Base-by-base conservation (phyloP, 2,329 filamentous ascomycete species). In the Cytospora piceae region DNA sequence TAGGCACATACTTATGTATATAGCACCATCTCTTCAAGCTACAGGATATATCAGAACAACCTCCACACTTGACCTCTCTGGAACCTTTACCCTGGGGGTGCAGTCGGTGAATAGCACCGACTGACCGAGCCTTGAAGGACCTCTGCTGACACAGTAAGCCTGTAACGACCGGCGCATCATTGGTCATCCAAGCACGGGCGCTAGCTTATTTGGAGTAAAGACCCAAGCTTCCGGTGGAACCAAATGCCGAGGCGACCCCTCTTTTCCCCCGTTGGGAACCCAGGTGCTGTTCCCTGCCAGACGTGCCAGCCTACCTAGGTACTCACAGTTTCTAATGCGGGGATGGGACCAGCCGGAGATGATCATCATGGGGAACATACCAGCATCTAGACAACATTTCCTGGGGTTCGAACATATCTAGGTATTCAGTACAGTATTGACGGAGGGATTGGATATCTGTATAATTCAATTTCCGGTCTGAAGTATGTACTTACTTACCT, bases 181-280 rank as follows among this genome's bases (percentile, higher is more conserved):
- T 49, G 46, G 46, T 14, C 4, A 49, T 4, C 1, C 46, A 24
- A 20, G 31, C 17, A 2, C 51, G 5, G 31, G 29, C 12, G 53
- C 61, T 57, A 63, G 39, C 17, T 8, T 24, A 57, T n/a, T 42
- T 37, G 31, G 31, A 39, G 39, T 27, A 51, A 20, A 29, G 37
- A 24, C n/a, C 4, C 14, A 49, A n/a, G 49, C 53, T 20, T 39
- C 61, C 53, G 61, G 61, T 22, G 53, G 24, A 57, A 39, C 55
- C 31, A 54, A 57, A 37, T 63, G 53, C 61, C 61, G 61, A 63
- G 53, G 53, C 22, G 61, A 32, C 61, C 61, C 61, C 42, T 42
- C 61, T 63, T 63, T 57, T 57, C 32, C 37, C 60, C 27, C 55
- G n/a, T 51, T 56, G 20, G 20, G 60, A 39, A 49, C 46, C 34